Percentiles rank a stretch among this genome's conserved stretches.
These are phyloP conservation scores for Coprinellus aureogranulatus DNA, from an alignment of 768 basidiomycete genomes.

Conservation along the genomic window DNA sequence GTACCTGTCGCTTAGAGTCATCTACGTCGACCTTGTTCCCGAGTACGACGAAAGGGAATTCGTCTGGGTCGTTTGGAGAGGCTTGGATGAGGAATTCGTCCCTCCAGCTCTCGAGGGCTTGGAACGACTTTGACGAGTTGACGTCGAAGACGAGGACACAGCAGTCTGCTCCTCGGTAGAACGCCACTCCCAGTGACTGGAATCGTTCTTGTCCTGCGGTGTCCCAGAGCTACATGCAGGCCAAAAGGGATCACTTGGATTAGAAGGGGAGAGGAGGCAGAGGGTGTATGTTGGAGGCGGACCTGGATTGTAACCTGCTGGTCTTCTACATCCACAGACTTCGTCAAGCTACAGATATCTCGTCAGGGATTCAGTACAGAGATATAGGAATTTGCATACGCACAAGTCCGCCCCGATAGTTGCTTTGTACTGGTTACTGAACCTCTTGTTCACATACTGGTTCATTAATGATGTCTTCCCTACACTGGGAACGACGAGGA, in stretches of 20 bases:
- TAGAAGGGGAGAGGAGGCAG: background rate
- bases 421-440: slow-evolving; percentile 99
- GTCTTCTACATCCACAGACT: slow-evolving; percentile 99
- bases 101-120: slow-evolving; percentile 98
- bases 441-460: slow-evolving; percentile 99
- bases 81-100: slow-evolving; percentile 99
- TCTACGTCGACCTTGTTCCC: slow-evolving; percentile 99
- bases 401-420: slow-evolving; percentile 98
- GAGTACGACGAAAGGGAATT: slow-evolving; percentile 98
- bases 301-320: slow-evolving; percentile 99
- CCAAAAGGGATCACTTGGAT: background rate
- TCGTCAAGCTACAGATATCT: slow-evolving; percentile 67
- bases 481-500: slow-evolving; percentile 53
- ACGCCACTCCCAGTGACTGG: slow-evolving; percentile 97
- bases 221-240: slow-evolving; percentile 95
- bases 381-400: slow-evolving; percentile 30
- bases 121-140: slow-evolving; percentile 97
- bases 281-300: slow-evolving; percentile 8
- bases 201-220: slow-evolving; percentile 99
- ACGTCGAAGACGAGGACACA: slow-evolving; percentile 99
- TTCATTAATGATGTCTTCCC: slow-evolving; percentile 99
- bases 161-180: slow-evolving; percentile 98
- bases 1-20: slow-evolving; percentile 97
- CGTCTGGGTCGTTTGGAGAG: slow-evolving; percentile 97
- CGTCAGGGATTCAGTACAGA: slow-evolving; percentile 19